Conservation (phyloP, 2,329 filamentous ascomycete species). For the Paracoccidioides lutzii region DNA sequence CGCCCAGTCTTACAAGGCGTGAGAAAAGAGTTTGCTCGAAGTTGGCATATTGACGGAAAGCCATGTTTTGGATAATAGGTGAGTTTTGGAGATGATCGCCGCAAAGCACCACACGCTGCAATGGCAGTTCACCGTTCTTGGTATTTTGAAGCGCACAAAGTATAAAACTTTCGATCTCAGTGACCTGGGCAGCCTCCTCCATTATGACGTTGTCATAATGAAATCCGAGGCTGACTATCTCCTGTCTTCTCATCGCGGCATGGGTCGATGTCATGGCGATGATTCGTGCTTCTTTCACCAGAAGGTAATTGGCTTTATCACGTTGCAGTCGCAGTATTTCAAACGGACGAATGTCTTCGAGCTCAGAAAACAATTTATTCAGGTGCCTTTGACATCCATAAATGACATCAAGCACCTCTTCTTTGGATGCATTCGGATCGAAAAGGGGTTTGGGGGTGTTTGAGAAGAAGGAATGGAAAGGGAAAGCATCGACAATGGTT, state of each 20-base stretch:
- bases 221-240: conserved; percentile 86
- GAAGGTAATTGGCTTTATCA: conserved; percentile 90
- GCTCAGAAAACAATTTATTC: conserved; percentile 75
- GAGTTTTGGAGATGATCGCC: conserved; percentile 97
- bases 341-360: conserved; percentile 88
- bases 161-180: conserved; percentile 93
- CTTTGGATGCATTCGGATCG: conserved; percentile 49
- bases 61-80: conserved; percentile 85
- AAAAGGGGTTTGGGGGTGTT: conserved; percentile 82
- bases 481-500: conserved; percentile 62
- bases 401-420: conserved; percentile 60
- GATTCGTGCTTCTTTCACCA: conserved; percentile 91
- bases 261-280: conserved; percentile 98
- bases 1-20: conserved; percentile 75
- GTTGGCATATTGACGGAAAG: conserved; percentile 89
- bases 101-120: conserved; percentile 82
- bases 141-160: conserved; percentile 84
- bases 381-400: conserved; percentile 82
- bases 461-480: conserved; percentile 77
- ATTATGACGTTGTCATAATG: conserved; percentile 96
- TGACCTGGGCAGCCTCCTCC: conserved; percentile 97
- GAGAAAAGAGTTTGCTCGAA: conserved; percentile 93
- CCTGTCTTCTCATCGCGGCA: conserved; percentile 81
- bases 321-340: conserved; percentile 79
- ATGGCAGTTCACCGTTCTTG: conserved; percentile 54